Conservation (phyloP, 106 monocot species). For the Allium sativum region DNA sequence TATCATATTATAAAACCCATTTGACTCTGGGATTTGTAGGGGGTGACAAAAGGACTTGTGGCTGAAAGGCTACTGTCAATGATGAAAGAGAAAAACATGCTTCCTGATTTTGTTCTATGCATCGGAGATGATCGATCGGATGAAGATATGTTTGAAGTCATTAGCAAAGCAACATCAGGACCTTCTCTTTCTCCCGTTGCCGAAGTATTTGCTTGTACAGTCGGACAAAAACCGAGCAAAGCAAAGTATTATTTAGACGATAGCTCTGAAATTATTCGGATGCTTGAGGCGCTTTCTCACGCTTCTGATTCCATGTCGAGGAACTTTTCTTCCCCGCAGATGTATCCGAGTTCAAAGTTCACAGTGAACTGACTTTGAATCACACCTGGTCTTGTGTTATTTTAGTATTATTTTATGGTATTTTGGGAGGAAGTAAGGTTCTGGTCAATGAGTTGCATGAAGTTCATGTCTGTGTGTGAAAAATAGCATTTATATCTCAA, state of each 20-base stretch:
- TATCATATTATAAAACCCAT: background rate
- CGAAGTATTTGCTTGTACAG: slow-evolving; percentile 43
- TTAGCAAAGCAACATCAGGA: slow-evolving; percentile 22
- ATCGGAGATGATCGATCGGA: slow-evolving; percentile 48
- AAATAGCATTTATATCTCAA: too few species aligned
- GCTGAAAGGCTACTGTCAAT: slow-evolving; percentile 28
- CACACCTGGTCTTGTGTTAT: too few species aligned
- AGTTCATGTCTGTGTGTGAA: too few species aligned
- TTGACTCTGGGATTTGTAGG: slow-evolving; percentile 9
- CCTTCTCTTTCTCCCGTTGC: slow-evolving; percentile 24
- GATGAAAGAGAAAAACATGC: slow-evolving; percentile 18
- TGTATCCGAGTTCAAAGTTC: background rate
- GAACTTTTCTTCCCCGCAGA: background rate
- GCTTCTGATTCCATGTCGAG: slow-evolving; percentile 20
- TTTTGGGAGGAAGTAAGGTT: too few species aligned
- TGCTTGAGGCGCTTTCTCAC: slow-evolving; percentile 32
- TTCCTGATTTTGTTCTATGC: slow-evolving; percentile 44
- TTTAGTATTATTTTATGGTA: too few species aligned
- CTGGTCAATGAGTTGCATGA: too few species aligned
- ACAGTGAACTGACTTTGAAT: background rate
- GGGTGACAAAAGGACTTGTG: slow-evolving; percentile 35
- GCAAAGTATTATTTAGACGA: slow-evolving; percentile 53
- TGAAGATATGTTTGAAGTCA: slow-evolving; percentile 49
- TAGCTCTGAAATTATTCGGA: slow-evolving; percentile 22
- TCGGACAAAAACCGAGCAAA: slow-evolving; percentile 44